Base-by-base conservation (phyloP, 1,139 yeast species). In the Pichia sp. region DNA sequence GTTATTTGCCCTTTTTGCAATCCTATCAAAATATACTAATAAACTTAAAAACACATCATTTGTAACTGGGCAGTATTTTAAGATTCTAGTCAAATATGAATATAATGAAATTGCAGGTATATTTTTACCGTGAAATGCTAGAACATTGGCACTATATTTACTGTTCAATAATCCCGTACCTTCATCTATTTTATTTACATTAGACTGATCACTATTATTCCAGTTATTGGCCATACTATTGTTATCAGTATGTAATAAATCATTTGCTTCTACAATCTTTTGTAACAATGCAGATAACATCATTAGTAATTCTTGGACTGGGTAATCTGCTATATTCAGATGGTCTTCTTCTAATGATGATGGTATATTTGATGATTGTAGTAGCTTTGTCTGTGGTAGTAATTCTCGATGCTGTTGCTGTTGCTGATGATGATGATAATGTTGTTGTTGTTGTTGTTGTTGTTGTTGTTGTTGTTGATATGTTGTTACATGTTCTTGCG, bases 31-130 rank as follows among this genome's bases (percentile, higher is more conserved):
- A 66, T 92, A 94, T 25, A 94, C 97, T 57, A 92, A 71, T 47
- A 94, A 69, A 34, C 96, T 83, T 45, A 92, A 71, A 65, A 90
- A 92, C 29, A 94, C 97, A 63, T 94, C 98, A 67, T 92, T 92
- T 2, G 98, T 90, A 22, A 94, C 94, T 0, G 99, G 98, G 66
- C 99, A 92, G 67, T 92, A 94, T 66, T 90, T 92, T 62, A 92
- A 77, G 29, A 92, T 94, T 60, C 98, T 79, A 38, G 89, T 78
- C 51, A 92, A 73, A 64, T 92, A 92, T 18, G 96, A 94, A 61
- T 88, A 90, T 45, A 94, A 74, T 11, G 92, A 80, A 48, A 92
- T 92, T 13, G 95, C 96, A 1, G 99, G 99, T 16, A 92, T 82
- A 63, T 90, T 94, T 46, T 96, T 80, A 20, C 98, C 98, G 63